Evolutionary conservation across 1,284 basidiomycete species (phyloP).

Genomic region (Phylloboletellus chloephorus): DNA sequence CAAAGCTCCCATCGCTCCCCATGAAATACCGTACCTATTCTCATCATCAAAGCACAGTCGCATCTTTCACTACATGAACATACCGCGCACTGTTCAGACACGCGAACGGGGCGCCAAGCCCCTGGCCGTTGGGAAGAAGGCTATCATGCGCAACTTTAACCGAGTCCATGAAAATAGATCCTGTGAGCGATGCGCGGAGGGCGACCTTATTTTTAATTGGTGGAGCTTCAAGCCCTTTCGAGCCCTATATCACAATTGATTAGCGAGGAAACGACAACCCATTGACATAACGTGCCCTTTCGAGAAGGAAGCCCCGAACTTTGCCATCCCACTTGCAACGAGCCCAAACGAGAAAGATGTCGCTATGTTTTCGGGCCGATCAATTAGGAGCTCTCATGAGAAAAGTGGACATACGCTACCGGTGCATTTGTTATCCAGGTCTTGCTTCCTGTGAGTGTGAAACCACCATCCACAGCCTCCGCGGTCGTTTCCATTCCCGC

Average conservation of each 20-base stretch:
- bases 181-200: slow-evolving; percentile 85
- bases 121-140: slow-evolving; percentile 69
- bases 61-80: slow-evolving; percentile 8
- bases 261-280: background rate
- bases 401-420: slow-evolving; percentile 57
- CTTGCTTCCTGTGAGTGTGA: slow-evolving; percentile 85
- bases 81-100: slow-evolving; percentile 87
- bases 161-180: slow-evolving; percentile 90
- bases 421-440: slow-evolving; percentile 96
- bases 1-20: slow-evolving; percentile 92
- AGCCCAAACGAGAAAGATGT: slow-evolving; percentile 91
- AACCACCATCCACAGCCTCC: slow-evolving; percentile 80
- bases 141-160: slow-evolving; percentile 69
- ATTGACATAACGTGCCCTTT: slow-evolving; percentile 53
- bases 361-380: slow-evolving; percentile 40
- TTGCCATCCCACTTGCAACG: slow-evolving; percentile 92
- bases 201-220: slow-evolving; percentile 92
- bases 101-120: slow-evolving; percentile 81
- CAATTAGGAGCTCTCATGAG: background rate
- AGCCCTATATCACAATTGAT: slow-evolving; percentile 45
- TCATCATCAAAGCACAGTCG: slow-evolving; percentile 1
- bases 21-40: slow-evolving; percentile 78
- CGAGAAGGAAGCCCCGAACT: slow-evolving; percentile 87
- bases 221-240: slow-evolving; percentile 80
- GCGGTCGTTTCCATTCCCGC: slow-evolving; percentile 92